These are phyloP conservation scores for Colletotrichum zoysiae DNA, from an alignment of 2,329 filamentous ascomycete genomes.

Conservation along the genomic window DNA sequence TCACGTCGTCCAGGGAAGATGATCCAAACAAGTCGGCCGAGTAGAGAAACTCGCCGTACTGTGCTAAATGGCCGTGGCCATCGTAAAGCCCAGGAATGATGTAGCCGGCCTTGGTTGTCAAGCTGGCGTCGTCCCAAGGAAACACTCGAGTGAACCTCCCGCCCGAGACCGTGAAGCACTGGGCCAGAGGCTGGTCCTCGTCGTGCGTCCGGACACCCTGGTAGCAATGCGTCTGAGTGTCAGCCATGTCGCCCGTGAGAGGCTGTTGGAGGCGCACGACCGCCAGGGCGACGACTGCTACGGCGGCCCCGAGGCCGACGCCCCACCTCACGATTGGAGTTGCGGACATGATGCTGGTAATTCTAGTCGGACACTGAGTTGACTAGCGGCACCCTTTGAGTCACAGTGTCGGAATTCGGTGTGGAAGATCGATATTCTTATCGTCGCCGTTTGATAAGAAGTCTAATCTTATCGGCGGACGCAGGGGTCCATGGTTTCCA, in stretches of 20 bases:
- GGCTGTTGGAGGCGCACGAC: conserved; percentile 45
- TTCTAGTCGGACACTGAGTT: conserved; percentile 14
- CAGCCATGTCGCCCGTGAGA: conserved; percentile 16
- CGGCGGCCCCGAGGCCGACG: conserved; percentile 48
- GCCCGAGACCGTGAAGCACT: conserved; percentile 68
- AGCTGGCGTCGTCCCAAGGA: conserved; percentile 48
- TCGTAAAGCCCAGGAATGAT: conserved; percentile 79
- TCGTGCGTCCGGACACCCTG: conserved; percentile 54
- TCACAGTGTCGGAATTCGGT: conserved; percentile 32
- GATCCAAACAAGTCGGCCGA: conserved; percentile 74
- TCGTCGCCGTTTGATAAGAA: conserved; percentile 26
- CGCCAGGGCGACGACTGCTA: conserved; percentile 49
- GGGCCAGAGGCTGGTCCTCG: conserved; percentile 52
- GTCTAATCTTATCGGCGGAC: conserved; percentile 25
- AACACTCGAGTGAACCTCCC: conserved; percentile 66
- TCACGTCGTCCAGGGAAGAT: conserved; percentile 66
- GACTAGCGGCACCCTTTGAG: neutral
- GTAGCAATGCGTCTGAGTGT: conserved; percentile 55
- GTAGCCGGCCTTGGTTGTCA: conserved; percentile 57
- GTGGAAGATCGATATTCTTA: conserved; percentile 34
- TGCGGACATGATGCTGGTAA: conserved; percentile 25
- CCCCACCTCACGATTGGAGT: conserved; percentile 35
- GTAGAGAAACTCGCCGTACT: conserved; percentile 76
- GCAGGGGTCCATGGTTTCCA: conserved; percentile 14
- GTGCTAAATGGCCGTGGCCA: conserved; percentile 75